These are phyloP conservation scores for Debaryomyces nepalensis DNA, from an alignment of 1,139 yeast species.

Conservation along the genomic window DNA sequence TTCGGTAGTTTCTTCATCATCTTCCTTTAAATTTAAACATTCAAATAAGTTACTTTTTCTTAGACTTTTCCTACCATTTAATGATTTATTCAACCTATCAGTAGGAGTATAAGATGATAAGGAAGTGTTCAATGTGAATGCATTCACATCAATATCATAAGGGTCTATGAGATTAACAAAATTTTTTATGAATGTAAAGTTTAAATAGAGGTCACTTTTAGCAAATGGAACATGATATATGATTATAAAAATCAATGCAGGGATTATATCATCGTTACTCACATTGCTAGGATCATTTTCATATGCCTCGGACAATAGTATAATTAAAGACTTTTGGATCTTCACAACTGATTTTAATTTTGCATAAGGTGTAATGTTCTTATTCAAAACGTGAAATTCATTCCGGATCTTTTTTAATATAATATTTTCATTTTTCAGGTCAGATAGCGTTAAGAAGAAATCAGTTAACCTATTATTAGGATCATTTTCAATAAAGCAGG, in stretches of 20 bases:
- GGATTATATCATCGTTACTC: conserved; percentile 46
- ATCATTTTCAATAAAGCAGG: conserved; percentile 34
- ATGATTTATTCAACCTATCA: conserved; percentile 12
- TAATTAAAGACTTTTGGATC: conserved; percentile 39
- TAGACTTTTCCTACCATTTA: conserved; percentile 9
- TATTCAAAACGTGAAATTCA: conserved; percentile 19
- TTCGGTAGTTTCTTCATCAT: conserved; percentile 13
- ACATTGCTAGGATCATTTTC: conserved; percentile 27
- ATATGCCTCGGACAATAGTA: conserved; percentile 26
- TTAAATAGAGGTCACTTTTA: conserved; percentile 38
- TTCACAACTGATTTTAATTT: conserved; percentile 36
- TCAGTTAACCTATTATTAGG: conserved; percentile 22
- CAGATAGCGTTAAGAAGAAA: conserved; percentile 24
- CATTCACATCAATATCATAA: conserved; percentile 28
- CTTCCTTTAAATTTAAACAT: conserved; percentile 35
- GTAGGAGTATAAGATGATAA: conserved; percentile 25
- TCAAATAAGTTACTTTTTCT: conserved; percentile 31
- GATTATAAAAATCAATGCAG: conserved; percentile 43
- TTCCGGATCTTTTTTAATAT: conserved; percentile 22
- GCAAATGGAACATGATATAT: conserved; percentile 28
- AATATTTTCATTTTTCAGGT: conserved; percentile 12
- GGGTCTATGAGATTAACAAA: conserved; percentile 43
- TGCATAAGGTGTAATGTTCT: conserved; percentile 37
- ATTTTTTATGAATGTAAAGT: conserved; percentile 43
- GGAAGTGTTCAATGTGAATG: conserved; percentile 17